Evolutionary conservation across 805 yeast species (phyloP), one percentile per base, ranked within the genome.

Genomic region (Candida tammaniensis): DNA sequence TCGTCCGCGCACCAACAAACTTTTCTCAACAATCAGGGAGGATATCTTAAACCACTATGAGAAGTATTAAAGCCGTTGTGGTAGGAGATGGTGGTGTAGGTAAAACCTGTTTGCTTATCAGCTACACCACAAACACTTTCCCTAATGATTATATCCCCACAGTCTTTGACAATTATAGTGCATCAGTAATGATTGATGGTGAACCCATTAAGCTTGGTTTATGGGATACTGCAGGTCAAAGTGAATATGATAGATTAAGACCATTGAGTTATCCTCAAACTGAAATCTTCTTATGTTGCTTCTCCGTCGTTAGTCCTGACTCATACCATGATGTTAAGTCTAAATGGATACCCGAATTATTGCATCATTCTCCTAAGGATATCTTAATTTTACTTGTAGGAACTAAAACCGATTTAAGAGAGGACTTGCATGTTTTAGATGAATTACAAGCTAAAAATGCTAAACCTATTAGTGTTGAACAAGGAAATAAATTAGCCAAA

Each of bases 21-120:
- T 20, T 20, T 20, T 8, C 24, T 9, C 24, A 11, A 11, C 24
- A 7, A 6, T n/a, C 6, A 16, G 30, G 11, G 15, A 8, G 30
- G 16, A 17, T 8, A 11, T 14, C n/a, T 27, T 15, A 16, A 11
- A 7, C 6, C 8, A 10, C 17, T 23, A 84, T 86, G 94, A 82
- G 87, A 70, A 79, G 87, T 43, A 82, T 88, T 51, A 88, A 88
- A 59, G 86, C 95, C 51, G 96, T 88, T 25, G 94, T 88, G 34
- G 89, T 88, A 25, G 96, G 96, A 46, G 96, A 88, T 55, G 96
- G 91, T 61, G 95, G 95, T 36, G 96, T 88, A 28, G 97, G 97
- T 62, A 88, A 87, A 57, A 88, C 96, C 3, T 87, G 95, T 54
- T 69, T 87, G 38, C 73, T 88, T 42, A 87, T 88, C 44, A 80